phyloP scores from a whole-genome alignment of 1,139 yeast species.

The Petasospora fabianii region DNA sequence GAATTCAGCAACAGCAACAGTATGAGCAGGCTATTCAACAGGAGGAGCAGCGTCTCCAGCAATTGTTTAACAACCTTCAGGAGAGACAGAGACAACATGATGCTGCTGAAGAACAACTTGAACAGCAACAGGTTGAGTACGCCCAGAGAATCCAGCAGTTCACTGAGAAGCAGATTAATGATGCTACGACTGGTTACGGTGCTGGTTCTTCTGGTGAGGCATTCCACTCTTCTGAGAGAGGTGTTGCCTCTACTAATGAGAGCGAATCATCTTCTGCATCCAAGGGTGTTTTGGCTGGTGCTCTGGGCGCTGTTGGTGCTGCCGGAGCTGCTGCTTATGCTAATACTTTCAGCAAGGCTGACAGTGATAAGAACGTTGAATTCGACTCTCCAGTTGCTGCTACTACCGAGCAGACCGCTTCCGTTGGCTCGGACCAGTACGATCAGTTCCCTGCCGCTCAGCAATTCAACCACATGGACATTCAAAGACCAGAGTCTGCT shows the following conservation, averaged over 20 bases:
- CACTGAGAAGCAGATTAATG: slow-evolving; percentile 35
- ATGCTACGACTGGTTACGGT: slow-evolving; percentile 30
- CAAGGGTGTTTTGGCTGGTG: slow-evolving; percentile 15
- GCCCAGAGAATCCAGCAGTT: slow-evolving; percentile 36
- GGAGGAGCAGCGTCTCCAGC: slow-evolving; percentile 34
- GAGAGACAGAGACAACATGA: slow-evolving; percentile 33
- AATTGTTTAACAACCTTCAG: slow-evolving; percentile 32
- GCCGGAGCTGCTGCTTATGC: slow-evolving; percentile 32
- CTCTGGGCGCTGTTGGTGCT: slow-evolving; percentile 26
- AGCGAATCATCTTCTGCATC: slow-evolving; percentile 9
- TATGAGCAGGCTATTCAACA: slow-evolving; percentile 29
- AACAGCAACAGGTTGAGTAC: slow-evolving; percentile 35
- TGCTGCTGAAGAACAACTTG: slow-evolving; percentile 35
- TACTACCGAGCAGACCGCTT: slow-evolving; percentile 33
- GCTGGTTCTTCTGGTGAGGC: slow-evolving; percentile 24
- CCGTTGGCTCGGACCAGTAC: slow-evolving; percentile 37
- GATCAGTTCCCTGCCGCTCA: slow-evolving; percentile 35
- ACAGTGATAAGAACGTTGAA: slow-evolving; percentile 22
- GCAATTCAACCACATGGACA: slow-evolving; percentile 40
- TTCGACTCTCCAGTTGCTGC: slow-evolving; percentile 32
- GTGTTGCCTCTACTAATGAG: background rate
- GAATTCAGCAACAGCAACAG: slow-evolving; percentile 34
- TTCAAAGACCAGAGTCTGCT: slow-evolving; percentile 71
- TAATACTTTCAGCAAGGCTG: slow-evolving; percentile 30
- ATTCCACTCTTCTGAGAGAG: slow-evolving; percentile 1